Evolutionary conservation across 1,139 yeast genomes (phyloP), one percentile per base, ranked within the genome.

Genomic region (Suhomyces kunorum): DNA sequence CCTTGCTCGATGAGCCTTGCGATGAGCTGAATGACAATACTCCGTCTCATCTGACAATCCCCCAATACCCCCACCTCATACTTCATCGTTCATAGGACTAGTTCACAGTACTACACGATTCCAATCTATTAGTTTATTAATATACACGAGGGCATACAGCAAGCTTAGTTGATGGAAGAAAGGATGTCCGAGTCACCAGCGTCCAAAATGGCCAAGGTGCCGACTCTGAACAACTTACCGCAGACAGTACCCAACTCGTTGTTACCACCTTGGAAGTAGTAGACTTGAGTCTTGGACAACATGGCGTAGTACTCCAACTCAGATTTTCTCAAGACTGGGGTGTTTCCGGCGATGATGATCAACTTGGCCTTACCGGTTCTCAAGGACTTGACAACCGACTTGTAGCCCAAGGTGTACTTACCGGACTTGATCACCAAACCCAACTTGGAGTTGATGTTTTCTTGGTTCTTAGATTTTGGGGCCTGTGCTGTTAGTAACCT

Each of bases 101-200:
- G 9, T 20, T 20, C 9, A 20, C 23, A 7, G 9, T 20, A 20
- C 32, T 31, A 31, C 34, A 31, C 7, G 9, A 7, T 15, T 9
- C 34, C 39, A 33, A 34, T 38, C 42, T 38, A 42, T 42, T 40
- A 28, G 39, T 43, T 46, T 39, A 49, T 41, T 42, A 40, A 27
- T 40, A 36, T 42, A 43, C 41, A 46, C 35, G 33, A 36, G 29
- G 34, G 42, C 34, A 39, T 34, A 28, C 34, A 38, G 36, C 32
- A 30, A 28, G 31, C 45, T 53, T 55, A 53, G 47, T 35, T 35
- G 42, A 71, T 61, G 54, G 80, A 66, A 59, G 86, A 67, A 67
- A 92, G 86, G 78, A 94, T 90, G 78, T 94, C 99, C 64, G 98
- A 92, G 82, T 94, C 99, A 90, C 99, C 99, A 65, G 96, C 97